phyloP scores from a whole-genome alignment of 106 monocot species.

The Dactylorhiza incarnata region DNA sequence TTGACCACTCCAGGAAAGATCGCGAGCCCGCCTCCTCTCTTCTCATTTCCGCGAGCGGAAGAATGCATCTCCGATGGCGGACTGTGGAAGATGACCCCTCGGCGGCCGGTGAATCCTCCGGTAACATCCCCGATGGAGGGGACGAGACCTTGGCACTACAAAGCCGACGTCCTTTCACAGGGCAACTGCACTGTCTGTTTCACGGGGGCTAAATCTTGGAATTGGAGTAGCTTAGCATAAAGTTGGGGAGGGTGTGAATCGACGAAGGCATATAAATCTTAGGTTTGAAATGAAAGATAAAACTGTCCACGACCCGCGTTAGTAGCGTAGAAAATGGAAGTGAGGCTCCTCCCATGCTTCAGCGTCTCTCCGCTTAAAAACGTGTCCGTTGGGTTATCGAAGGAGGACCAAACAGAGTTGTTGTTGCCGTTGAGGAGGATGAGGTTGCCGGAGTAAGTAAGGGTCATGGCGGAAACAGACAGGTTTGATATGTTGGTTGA shows the following conservation, averaged over 20 bases:
- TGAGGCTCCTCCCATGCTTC: slow-evolving; percentile 16
- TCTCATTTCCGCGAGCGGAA: too few species aligned
- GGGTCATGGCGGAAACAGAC: slow-evolving; percentile 26
- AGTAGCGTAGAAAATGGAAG: slow-evolving; percentile 12
- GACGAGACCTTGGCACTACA: too few species aligned
- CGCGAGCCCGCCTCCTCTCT: too few species aligned
- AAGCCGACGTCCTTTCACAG: too few species aligned
- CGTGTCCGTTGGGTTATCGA: slow-evolving; percentile 45
- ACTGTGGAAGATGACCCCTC: too few species aligned
- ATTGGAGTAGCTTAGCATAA: not conserved
- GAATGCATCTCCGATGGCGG: too few species aligned
- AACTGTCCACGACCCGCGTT: slow-evolving; percentile 12
- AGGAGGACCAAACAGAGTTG: slow-evolving; percentile 36
- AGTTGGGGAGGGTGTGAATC: slow-evolving; percentile 22
- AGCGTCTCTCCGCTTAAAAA: slow-evolving; percentile 35
- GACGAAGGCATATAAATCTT: slow-evolving; percentile 13
- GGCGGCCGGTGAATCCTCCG: too few species aligned
- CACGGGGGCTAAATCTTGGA: not conserved
- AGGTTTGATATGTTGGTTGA: slow-evolving; percentile 35
- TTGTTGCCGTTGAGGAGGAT: slow-evolving; percentile 21
- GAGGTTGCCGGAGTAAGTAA: slow-evolving; percentile 37
- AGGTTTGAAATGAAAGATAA: slow-evolving; percentile 7
- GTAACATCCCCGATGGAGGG: too few species aligned
- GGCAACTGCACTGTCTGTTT: slow-evolving; percentile 37
- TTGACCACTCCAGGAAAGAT: too few species aligned